These are phyloP conservation scores for Conticribra weissflogii DNA, from an alignment of 108 stramenopile genomes.

Conservation along the genomic window DNA sequence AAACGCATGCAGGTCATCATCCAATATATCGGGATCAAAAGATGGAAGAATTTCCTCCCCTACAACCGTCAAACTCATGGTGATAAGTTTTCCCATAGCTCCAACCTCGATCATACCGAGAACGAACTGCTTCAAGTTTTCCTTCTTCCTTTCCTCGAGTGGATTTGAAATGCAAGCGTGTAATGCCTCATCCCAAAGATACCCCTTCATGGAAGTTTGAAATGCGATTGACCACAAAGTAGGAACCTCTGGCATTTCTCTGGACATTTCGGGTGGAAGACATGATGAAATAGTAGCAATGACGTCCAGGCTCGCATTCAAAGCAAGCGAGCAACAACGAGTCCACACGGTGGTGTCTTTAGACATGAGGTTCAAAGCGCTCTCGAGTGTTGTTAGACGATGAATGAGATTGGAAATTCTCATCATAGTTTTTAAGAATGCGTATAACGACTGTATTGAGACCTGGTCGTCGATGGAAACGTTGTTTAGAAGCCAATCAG, in stretches of 20 bases:
- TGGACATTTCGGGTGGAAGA: constrained; percentile 8
- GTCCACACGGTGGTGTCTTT: constrained; percentile 4
- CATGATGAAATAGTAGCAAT: constrained; percentile 26
- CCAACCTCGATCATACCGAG: constrained; percentile 80
- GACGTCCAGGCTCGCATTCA: constrained; percentile 31
- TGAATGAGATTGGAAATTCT: constrained; percentile 37
- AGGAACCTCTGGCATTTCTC: constrained; percentile 56
- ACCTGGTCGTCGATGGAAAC: neutral
- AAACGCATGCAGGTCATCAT: constrained; percentile 11
- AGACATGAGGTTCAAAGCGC: constrained; percentile 22
- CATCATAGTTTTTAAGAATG: constrained; percentile 24
- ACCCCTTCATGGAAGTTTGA: constrained; percentile 52
- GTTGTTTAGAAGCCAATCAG: constrained; percentile 1
- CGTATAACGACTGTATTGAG: constrained; percentile 9
- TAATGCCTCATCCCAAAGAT: constrained; percentile 72
- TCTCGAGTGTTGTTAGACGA: constrained; percentile 35
- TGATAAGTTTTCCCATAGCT: constrained; percentile 62
- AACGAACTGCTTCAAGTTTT: constrained; percentile 61
- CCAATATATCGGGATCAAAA: constrained; percentile 8
- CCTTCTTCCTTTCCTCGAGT: constrained; percentile 26
- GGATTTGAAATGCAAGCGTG: constrained; percentile 65
- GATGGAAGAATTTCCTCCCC: neutral
- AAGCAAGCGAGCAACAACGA: constrained; percentile 12
- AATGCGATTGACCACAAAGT: constrained; percentile 68
- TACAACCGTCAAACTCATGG: constrained; percentile 56